Percentiles rank a stretch among this genome's conserved stretches.
Evolutionary conservation across 225 moss, liverwort and hornwort genomes (phyloP).

Genomic region (Physcomitrellopsis africana): DNA sequence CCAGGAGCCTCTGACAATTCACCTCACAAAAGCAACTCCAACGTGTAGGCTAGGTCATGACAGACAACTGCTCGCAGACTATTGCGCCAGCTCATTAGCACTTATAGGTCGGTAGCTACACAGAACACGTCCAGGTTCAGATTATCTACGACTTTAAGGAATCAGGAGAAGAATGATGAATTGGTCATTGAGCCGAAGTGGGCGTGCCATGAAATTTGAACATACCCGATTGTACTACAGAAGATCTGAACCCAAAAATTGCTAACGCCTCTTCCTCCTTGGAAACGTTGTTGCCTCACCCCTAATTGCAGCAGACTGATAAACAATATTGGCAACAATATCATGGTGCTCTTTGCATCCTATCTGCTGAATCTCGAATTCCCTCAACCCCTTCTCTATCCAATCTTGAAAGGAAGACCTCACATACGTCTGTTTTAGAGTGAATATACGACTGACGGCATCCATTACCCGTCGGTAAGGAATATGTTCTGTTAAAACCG

Average conservation of each 20-base stretch:
- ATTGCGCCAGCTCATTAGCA: conserved; percentile 14
- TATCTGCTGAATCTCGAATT: conserved; percentile 40
- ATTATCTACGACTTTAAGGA: conserved; percentile 4
- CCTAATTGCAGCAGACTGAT: conserved; percentile 53
- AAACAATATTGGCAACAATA: conserved; percentile 58
- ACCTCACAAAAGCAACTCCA: not conserved
- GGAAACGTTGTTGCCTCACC: conserved; percentile 1
- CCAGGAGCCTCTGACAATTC: not conserved
- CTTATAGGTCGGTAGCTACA: not conserved
- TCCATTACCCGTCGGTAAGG: conserved; percentile 52
- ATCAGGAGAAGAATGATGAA: not conserved
- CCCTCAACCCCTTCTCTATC: conserved; percentile 37
- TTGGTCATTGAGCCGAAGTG: conserved; percentile 3
- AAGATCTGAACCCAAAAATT: conserved; percentile 21
- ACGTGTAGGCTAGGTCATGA: not conserved
- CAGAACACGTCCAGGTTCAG: not conserved
- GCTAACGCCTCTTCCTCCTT: conserved; percentile 23
- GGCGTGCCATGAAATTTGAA: conserved; percentile 7
- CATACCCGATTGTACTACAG: conserved; percentile 10
- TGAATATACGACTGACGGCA: conserved; percentile 45
- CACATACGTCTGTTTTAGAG: conserved; percentile 48
- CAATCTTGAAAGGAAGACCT: conserved; percentile 14
- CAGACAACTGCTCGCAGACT: not conserved
- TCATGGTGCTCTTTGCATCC: conserved; percentile 81
- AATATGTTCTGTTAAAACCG: conserved; percentile 49